Percentiles rank a stretch among this genome's conserved stretches.
Evolutionary conservation across 2,329 filamentous ascomycete genomes (phyloP).

Genomic region (Trichocomaceae sp.): DNA sequence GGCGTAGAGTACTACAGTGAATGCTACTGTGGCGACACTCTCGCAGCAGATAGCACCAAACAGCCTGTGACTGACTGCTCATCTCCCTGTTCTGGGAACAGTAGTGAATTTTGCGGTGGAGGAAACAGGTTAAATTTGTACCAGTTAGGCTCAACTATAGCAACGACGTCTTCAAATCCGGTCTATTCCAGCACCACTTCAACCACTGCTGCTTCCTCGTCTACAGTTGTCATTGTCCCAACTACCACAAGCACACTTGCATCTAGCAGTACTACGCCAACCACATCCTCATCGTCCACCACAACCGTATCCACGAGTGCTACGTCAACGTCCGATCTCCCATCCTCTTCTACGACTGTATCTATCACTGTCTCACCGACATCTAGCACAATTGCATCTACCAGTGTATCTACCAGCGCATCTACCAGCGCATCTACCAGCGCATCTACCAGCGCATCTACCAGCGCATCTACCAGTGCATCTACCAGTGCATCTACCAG

Average conservation of each 20-base stretch:
- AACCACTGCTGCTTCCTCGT: neutral
- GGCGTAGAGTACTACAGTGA: slow-evolving; percentile 9
- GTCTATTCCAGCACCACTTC: neutral
- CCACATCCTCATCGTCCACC: neutral
- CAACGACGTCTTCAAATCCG: neutral
- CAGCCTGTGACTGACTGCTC: slow-evolving; percentile 7
- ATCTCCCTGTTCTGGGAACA: slow-evolving; percentile 7
- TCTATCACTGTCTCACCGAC: neutral
- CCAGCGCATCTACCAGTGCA: too few relatives aligned
- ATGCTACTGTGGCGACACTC: slow-evolving; percentile 8
- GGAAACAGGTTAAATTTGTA: slow-evolving; percentile 9
- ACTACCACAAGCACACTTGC: too few relatives aligned
- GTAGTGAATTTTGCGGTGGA: slow-evolving; percentile 10
- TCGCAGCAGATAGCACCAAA: slow-evolving; percentile 1
- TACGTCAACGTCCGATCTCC: neutral
- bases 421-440: too few relatives aligned
- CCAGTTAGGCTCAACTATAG: neutral
- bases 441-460: too few relatives aligned
- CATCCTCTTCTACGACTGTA: neutral
- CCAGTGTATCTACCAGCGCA: too few relatives aligned
- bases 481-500: too few relatives aligned
- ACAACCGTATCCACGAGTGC: neutral
- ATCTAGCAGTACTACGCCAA: neutral
- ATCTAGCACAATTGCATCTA: neutral
- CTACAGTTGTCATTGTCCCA: neutral